phyloP scores from a whole-genome alignment of 106 monocot genomes.

The Xerophyta viscosa region DNA sequence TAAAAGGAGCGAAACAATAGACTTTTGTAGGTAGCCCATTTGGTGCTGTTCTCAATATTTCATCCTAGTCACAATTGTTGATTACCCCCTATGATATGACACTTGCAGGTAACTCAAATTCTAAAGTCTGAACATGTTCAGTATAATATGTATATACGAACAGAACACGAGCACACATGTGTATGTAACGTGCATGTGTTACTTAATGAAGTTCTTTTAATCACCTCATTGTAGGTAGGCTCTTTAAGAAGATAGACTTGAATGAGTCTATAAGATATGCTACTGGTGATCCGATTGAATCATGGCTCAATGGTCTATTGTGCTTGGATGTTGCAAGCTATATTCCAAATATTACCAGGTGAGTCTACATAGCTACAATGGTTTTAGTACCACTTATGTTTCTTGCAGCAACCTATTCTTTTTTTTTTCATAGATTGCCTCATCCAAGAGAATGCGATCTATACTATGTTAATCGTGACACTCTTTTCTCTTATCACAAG shows the following conservation, averaged over 20 bases:
- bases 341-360: conserved; percentile 74
- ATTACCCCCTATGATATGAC: too few relatives aligned
- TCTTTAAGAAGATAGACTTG: conserved; percentile 81
- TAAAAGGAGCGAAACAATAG: too few relatives aligned
- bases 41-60: too few relatives aligned
- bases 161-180: too few relatives aligned
- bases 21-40: too few relatives aligned
- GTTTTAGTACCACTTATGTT: background rate
- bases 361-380: background rate
- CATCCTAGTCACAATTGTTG: too few relatives aligned
- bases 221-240: conserved; percentile 58
- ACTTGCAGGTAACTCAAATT: too few relatives aligned
- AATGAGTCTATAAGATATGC: conserved; percentile 95
- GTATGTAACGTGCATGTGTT: too few relatives aligned
- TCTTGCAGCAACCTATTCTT: background rate
- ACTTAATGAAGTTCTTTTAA: too few relatives aligned
- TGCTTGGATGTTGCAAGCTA: conserved; percentile 82
- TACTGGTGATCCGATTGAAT: conserved; percentile 90
- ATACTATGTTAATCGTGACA: conserved; percentile 96
- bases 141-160: too few relatives aligned
- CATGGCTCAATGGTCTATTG: conserved; percentile 87
- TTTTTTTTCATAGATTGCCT: conserved; percentile 48
- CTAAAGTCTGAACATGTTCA: too few relatives aligned
- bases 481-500: conserved; percentile 96
- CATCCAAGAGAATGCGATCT: conserved; percentile 86